phyloP scores from a whole-genome alignment of 164 flowering plant genomes.

The Stephania cephalantha region DNA sequence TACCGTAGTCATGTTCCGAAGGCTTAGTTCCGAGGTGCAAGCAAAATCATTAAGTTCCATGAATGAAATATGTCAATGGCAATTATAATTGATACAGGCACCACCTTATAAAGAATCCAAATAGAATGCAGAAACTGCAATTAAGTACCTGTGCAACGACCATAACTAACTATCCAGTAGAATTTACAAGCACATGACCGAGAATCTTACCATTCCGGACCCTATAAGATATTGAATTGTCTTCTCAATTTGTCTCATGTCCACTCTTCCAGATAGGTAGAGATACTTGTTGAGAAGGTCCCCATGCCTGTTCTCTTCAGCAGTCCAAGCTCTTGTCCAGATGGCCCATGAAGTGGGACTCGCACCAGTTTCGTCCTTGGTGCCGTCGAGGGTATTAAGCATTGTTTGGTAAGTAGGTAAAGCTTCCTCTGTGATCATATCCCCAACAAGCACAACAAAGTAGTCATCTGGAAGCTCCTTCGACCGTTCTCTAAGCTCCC shows the following conservation, averaged over 20 bases:
- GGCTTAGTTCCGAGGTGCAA: too few species aligned
- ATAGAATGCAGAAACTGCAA: too few species aligned
- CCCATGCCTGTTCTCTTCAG: constrained; percentile 57
- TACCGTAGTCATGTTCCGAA: too few species aligned
- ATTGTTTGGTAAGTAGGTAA: constrained; percentile 41
- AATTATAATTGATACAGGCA: too few species aligned
- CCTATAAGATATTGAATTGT: constrained; percentile 71
- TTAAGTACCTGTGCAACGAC: not conserved
- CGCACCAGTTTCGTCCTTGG: constrained; percentile 65
- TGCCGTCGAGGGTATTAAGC: constrained; percentile 68
- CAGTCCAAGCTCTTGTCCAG: constrained; percentile 79
- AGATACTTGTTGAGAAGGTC: constrained; percentile 66
- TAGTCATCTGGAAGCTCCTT: constrained; percentile 70
- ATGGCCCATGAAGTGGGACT: constrained; percentile 69
- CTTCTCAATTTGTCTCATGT: constrained; percentile 69
- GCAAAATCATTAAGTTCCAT: too few species aligned
- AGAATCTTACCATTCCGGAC: constrained; percentile 63
- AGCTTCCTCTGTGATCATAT: constrained; percentile 61
- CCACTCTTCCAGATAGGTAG: constrained; percentile 57
- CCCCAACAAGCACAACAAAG: constrained; percentile 64
- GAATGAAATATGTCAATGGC: too few species aligned
- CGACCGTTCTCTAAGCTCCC: constrained; percentile 53
- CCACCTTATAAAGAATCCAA: too few species aligned
- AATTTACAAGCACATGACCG: not conserved
- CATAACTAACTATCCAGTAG: not conserved